These are phyloP conservation scores for Deinandra increscens DNA, from an alignment of 129 eudicot species.

Conservation along the genomic window DNA sequence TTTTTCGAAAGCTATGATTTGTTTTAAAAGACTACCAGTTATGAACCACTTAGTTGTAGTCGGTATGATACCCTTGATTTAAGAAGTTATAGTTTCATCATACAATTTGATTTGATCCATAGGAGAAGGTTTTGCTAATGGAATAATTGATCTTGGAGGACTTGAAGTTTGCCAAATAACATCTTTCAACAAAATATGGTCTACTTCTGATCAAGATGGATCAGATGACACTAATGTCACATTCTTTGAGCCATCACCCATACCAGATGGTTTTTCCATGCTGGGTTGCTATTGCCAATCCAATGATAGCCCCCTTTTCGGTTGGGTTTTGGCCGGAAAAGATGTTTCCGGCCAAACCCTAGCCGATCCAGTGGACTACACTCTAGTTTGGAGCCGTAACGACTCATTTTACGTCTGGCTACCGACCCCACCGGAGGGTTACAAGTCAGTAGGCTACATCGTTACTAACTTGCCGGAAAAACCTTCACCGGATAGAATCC, in stretches of 20 bases:
- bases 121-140: slow-evolving; percentile 54
- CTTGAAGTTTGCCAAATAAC: slow-evolving; percentile 43
- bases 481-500: slow-evolving; percentile 42
- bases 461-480: slow-evolving; percentile 43
- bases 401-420: slow-evolving; percentile 47
- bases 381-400: slow-evolving; percentile 47
- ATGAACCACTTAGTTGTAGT: no score
- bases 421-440: slow-evolving; percentile 58
- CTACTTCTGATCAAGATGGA: slow-evolving; percentile 36
- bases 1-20: no score
- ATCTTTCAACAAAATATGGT: slow-evolving; percentile 48
- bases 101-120: background rate
- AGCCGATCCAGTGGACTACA: slow-evolving; percentile 48
- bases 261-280: slow-evolving; percentile 49
- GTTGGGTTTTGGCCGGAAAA: slow-evolving; percentile 58
- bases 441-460: slow-evolving; percentile 44
- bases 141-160: slow-evolving; percentile 54
- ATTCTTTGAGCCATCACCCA: slow-evolving; percentile 43
- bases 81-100: no score
- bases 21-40: no score
- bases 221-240: slow-evolving; percentile 34
- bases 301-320: slow-evolving; percentile 39
- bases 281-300: slow-evolving; percentile 48
- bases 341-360: slow-evolving; percentile 40
- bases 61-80: no score